phyloP scores from a whole-genome alignment of 768 basidiomycete species.

The Termitomyces sp. region DNA sequence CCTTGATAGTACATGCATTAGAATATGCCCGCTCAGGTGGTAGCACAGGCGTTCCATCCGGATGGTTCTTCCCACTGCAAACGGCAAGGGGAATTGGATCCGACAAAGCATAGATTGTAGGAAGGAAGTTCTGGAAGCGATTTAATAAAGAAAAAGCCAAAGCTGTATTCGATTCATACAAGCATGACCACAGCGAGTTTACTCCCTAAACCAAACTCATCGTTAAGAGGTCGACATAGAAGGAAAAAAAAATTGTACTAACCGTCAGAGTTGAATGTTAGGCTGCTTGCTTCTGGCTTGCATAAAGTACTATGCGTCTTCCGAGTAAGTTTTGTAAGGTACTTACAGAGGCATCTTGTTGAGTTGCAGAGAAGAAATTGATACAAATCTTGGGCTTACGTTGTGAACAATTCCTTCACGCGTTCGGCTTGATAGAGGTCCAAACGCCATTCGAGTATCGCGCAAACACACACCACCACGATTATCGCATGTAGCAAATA shows the following conservation, averaged over 20 bases:
- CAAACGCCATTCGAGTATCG: slow-evolving; percentile 72
- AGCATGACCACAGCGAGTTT: slow-evolving; percentile 64
- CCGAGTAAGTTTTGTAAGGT: slow-evolving; percentile 39
- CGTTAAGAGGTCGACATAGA: neutral
- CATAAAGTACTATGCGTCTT: slow-evolving; percentile 30
- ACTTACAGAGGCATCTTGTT: slow-evolving; percentile 19
- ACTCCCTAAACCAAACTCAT: slow-evolving; percentile 34
- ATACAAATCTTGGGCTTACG: slow-evolving; percentile 21
- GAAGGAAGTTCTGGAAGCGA: slow-evolving; percentile 50
- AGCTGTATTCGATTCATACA: slow-evolving; percentile 29
- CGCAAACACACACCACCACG: slow-evolving; percentile 58
- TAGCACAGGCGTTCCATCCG: slow-evolving; percentile 47
- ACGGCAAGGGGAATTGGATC: slow-evolving; percentile 69
- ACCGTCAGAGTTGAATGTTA: slow-evolving; percentile 68
- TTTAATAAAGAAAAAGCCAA: neutral
- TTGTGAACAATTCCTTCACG: slow-evolving; percentile 50
- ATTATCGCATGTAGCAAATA: slow-evolving; percentile 63
- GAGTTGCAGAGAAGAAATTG: neutral
- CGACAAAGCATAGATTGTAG: slow-evolving; percentile 62
- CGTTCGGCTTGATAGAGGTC: slow-evolving; percentile 36
- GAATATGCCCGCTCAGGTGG: slow-evolving; percentile 48
- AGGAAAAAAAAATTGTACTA: slow-evolving; percentile 5
- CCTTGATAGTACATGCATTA: slow-evolving; percentile 80
- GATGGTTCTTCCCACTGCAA: slow-evolving; percentile 52
- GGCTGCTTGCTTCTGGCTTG: slow-evolving; percentile 64